Conservation (phyloP, 116 monocot species). For the Dioscorea cayenensis region DNA sequence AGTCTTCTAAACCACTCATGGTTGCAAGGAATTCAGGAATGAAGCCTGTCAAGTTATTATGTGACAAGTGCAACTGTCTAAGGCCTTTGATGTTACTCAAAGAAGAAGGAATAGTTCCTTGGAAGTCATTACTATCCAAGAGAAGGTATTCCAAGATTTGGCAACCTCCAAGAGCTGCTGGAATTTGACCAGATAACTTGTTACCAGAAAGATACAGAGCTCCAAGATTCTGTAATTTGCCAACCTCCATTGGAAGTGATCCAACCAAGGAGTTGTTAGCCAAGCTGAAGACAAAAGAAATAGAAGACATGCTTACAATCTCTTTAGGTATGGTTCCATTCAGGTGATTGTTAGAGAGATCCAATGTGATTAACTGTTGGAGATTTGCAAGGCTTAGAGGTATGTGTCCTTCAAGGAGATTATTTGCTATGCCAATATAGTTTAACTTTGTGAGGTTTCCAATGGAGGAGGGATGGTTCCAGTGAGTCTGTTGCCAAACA, state of each 20-base stretch:
- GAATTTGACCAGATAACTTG: slow-evolving; percentile 25
- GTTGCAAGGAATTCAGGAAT: not conserved
- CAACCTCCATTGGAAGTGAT: slow-evolving; percentile 16
- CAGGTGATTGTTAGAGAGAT: not conserved
- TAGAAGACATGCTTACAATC: not conserved
- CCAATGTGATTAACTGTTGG: not conserved
- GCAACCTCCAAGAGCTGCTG: slow-evolving; percentile 9
- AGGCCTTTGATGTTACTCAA: not conserved
- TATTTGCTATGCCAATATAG: not conserved
- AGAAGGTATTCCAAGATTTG: slow-evolving; percentile 13
- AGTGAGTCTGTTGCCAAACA: slow-evolving; percentile 3
- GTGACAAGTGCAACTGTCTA: not conserved
- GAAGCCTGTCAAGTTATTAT: not conserved
- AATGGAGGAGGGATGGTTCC: slow-evolving; percentile 28
- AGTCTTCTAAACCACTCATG: not conserved
- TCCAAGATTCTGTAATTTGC: slow-evolving; percentile 8
- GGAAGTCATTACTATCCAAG: slow-evolving; percentile 19
- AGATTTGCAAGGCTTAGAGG: not conserved
- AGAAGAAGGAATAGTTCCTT: slow-evolving; percentile 27
- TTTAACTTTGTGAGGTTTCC: slow-evolving; percentile 14
- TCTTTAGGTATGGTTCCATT: not conserved
- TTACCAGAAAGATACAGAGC: slow-evolving; percentile 12
- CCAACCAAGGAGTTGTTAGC: slow-evolving; percentile 13
- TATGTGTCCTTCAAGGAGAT: not conserved
- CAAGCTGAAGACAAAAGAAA: not conserved